Conservation (phyloP, 2,329 filamentous ascomycete genomes). For the Xenoacremonium recifei region DNA sequence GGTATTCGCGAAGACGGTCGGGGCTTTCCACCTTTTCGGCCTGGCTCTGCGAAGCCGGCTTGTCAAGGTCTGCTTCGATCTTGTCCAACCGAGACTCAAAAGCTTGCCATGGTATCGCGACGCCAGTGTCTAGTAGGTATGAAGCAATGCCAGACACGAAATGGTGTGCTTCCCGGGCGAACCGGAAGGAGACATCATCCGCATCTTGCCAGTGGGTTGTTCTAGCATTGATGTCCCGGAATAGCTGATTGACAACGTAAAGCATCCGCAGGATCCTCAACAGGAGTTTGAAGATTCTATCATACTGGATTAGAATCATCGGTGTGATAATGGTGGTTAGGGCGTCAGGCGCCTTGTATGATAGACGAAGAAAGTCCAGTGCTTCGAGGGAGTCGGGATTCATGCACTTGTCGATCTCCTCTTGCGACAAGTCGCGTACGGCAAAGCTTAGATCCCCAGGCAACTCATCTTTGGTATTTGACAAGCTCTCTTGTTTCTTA, state of each 20-base stretch:
- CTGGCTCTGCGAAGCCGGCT: slow-evolving; percentile 37
- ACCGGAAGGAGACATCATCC: slow-evolving; percentile 49
- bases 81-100: slow-evolving; percentile 66
- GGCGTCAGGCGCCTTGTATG: slow-evolving; percentile 74
- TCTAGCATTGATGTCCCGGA: slow-evolving; percentile 51
- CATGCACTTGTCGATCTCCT: slow-evolving; percentile 80
- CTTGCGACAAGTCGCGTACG: slow-evolving; percentile 74
- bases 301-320: slow-evolving; percentile 72
- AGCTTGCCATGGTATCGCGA: slow-evolving; percentile 68
- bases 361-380: slow-evolving; percentile 86
- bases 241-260: slow-evolving; percentile 68
- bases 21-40: slow-evolving; percentile 48
- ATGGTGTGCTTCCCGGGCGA: slow-evolving; percentile 75
- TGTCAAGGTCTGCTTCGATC: slow-evolving; percentile 57
- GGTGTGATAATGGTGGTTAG: slow-evolving; percentile 73
- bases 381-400: slow-evolving; percentile 81
- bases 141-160: slow-evolving; percentile 71
- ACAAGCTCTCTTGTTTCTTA: slow-evolving; percentile 26
- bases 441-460: slow-evolving; percentile 78
- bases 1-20: slow-evolving; percentile 64
- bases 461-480: slow-evolving; percentile 39
- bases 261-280: slow-evolving; percentile 76
- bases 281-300: slow-evolving; percentile 77
- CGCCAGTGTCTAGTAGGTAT: slow-evolving; percentile 79
- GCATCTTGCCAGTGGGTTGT: slow-evolving; percentile 33